These are phyloP conservation scores for Debaryomyces psychrophilus DNA, from an alignment of 1,139 yeast genomes.

Conservation along the genomic window DNA sequence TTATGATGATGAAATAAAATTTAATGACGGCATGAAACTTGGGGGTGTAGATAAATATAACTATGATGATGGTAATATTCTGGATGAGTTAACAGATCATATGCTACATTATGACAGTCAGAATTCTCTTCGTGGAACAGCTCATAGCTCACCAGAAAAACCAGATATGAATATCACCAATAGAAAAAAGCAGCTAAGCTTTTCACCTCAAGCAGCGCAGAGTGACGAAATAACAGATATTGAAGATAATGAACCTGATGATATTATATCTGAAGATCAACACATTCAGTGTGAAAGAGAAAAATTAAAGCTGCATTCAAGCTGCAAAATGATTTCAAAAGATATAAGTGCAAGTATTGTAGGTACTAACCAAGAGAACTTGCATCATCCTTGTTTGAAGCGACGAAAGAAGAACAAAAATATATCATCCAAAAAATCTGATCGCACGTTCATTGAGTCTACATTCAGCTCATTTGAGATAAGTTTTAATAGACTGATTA, in stretches of 20 bases:
- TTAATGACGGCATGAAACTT: constrained; percentile 3
- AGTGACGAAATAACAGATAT: not conserved
- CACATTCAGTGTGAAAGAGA: not conserved
- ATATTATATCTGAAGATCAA: not conserved
- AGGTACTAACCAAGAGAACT: not conserved
- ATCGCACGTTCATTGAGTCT: constrained; percentile 10
- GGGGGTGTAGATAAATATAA: constrained; percentile 16
- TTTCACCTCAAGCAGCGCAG: no score
- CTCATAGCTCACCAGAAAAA: not conserved
- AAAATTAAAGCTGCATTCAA: not conserved
- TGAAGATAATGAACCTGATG: constrained; percentile 1
- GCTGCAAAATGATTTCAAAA: not conserved
- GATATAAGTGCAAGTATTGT: no score
- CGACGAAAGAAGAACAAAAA: constrained; percentile 5
- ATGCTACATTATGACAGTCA: not conserved
- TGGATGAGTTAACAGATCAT: constrained; percentile 3
- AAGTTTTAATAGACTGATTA: constrained; percentile 8
- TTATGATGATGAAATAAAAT: not conserved
- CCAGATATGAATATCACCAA: not conserved
- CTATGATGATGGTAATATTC: constrained; percentile 14
- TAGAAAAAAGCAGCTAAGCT: not conserved
- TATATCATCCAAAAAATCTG: not conserved
- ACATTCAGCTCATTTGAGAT: constrained; percentile 18
- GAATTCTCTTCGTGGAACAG: not conserved
- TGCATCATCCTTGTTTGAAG: constrained; percentile 7